Percentiles rank a stretch among this genome's conserved stretches.
Evolutionary conservation across 2,329 filamentous ascomycete species (phyloP).

Genomic region (Pestalotiopsis sp.): DNA sequence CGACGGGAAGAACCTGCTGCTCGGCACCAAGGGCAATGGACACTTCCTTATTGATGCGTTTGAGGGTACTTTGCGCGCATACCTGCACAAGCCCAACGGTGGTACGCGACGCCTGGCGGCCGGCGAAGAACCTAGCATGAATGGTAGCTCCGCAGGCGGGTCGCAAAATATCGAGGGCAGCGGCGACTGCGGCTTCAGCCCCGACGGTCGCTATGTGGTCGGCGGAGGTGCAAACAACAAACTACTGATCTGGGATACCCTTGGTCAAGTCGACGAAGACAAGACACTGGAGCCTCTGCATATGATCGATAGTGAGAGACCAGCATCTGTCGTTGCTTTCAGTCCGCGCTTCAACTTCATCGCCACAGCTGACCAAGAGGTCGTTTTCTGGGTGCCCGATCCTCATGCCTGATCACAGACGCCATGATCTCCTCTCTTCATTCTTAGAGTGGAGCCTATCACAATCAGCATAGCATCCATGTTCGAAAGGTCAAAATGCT

Average conservation of each 20-base stretch:
- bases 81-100: constrained; percentile 62
- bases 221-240: constrained; percentile 72
- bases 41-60: constrained; percentile 97
- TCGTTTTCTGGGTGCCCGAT: constrained; percentile 79
- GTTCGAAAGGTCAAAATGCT: background rate
- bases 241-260: constrained; percentile 84
- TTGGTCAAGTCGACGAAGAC: constrained; percentile 56
- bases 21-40: constrained; percentile 81
- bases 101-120: constrained; percentile 53
- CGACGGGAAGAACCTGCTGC: constrained; percentile 83
- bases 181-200: constrained; percentile 85
- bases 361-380: constrained; percentile 84
- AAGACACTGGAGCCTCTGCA: constrained; percentile 65
- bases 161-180: constrained; percentile 55
- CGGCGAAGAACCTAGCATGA: constrained; percentile 48
- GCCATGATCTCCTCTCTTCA: background rate
- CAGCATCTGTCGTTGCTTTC: constrained; percentile 77
- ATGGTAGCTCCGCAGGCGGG: constrained; percentile 45
- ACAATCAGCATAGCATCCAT: background rate
- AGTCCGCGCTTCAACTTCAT: constrained; percentile 93
- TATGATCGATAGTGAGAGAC: constrained; percentile 67
- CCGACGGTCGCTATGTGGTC: constrained; percentile 86
- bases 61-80: constrained; percentile 76
- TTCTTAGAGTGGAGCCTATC: background rate
- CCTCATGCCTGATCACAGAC: constrained; percentile 47